Conservation (phyloP, 495 filamentous ascomycete genomes). For the Daldinia decipiens region DNA sequence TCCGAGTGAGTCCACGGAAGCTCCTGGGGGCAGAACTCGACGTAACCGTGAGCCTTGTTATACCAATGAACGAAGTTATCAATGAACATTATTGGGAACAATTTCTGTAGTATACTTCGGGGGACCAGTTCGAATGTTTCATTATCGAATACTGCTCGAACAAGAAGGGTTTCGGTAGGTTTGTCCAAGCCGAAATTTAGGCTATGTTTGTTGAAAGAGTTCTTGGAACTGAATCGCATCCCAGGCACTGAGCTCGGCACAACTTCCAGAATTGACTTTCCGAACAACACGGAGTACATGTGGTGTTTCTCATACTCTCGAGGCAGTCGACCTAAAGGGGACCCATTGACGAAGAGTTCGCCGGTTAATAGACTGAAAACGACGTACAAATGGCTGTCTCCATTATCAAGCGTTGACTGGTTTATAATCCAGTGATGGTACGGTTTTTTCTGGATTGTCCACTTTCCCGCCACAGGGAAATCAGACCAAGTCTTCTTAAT, state of each 20-base stretch:
- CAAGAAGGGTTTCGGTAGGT: not conserved
- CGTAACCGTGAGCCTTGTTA: conserved; percentile 41
- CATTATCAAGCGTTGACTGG: conserved; percentile 15
- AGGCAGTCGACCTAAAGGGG: conserved; percentile 62
- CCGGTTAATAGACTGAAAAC: conserved; percentile 67
- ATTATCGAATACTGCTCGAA: conserved; percentile 18
- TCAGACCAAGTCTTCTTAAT: conserved; percentile 53
- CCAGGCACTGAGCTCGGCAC: conserved; percentile 55
- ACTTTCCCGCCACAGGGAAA: conserved; percentile 46
- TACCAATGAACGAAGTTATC: conserved; percentile 68
- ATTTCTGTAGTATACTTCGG: conserved; percentile 48
- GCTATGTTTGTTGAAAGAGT: conserved; percentile 44
- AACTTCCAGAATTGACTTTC: conserved; percentile 56
- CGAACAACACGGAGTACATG: conserved; percentile 51
- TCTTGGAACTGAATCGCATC: conserved; percentile 58
- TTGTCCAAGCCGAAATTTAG: conserved; percentile 56
- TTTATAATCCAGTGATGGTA: conserved; percentile 37
- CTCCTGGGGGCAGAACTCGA: conserved; percentile 63
- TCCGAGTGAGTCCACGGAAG: conserved; percentile 54
- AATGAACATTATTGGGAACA: conserved; percentile 60
- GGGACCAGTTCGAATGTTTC: conserved; percentile 60
- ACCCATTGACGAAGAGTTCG: conserved; percentile 65
- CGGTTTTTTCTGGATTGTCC: conserved; percentile 26
- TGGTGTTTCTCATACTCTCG: conserved; percentile 54
- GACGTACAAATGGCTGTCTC: conserved; percentile 40